Percentiles rank a stretch among this genome's conserved stretches.
These are phyloP conservation scores for Clarireedia hainanense DNA, from an alignment of 2,329 filamentous ascomycete genomes.

Conservation along the genomic window DNA sequence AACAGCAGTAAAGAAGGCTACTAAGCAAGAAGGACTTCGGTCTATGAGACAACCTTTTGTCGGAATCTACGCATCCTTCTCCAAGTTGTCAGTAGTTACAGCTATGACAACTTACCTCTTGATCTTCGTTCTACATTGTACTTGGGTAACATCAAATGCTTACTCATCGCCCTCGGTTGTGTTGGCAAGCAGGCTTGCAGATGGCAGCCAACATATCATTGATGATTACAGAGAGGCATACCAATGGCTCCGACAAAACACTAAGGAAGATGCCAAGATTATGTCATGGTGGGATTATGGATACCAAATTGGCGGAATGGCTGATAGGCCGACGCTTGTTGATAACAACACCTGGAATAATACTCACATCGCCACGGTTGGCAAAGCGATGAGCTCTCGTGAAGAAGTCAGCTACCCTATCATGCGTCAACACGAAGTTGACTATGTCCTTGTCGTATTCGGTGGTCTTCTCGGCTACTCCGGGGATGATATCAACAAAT, in stretches of 20 bases:
- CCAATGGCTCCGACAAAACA: conserved; percentile 99
- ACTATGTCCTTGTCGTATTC: conserved; percentile 97
- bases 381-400: conserved; percentile 95
- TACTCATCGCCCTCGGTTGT: conserved; percentile 98
- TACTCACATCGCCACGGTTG: conserved; percentile 97
- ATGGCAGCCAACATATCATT: conserved; percentile 96
- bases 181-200: conserved; percentile 81
- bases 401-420: conserved; percentile 99
- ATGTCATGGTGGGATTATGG: conserved; percentile 99
- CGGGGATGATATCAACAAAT: conserved; percentile 99
- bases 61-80: conserved; percentile 74
- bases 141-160: conserved; percentile 98
- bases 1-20: conserved; percentile 39
- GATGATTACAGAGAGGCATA: conserved; percentile 99
- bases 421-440: conserved; percentile 95
- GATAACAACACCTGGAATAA: conserved; percentile 99
- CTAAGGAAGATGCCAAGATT: conserved; percentile 87
- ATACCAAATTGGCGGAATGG: conserved; percentile 99
- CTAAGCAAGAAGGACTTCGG: conserved; percentile 52
- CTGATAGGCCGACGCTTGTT: conserved; percentile 89
- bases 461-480: conserved; percentile 94
- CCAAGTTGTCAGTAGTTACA: conserved; percentile 69
- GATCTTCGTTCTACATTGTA: conserved; percentile 94
- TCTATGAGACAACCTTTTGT: conserved; percentile 66
- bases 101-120: conserved; percentile 73